A percentile compares a stretch with the other conserved stretches of the same genome.
phyloP scores from a whole-genome alignment of 306 rosid genomes.

The Aeschynomene evenia region DNA sequence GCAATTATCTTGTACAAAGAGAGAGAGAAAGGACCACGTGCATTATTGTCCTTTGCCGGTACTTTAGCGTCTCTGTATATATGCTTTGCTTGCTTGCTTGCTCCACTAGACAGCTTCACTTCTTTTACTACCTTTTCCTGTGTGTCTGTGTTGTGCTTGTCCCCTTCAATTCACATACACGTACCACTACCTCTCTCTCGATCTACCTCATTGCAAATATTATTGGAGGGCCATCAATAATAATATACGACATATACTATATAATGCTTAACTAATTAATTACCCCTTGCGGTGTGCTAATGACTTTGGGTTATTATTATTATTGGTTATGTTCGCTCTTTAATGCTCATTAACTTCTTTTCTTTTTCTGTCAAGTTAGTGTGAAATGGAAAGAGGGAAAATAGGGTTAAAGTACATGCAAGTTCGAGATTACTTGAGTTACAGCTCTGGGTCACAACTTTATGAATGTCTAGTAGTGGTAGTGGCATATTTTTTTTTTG shows the following conservation, averaged over 20 bases:
- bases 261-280: too few species aligned
- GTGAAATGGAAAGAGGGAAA: neutral
- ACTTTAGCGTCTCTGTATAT: neutral
- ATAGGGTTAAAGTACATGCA: neutral
- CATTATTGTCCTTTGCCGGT: conserved; percentile 25
- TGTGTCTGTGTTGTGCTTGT: conserved; percentile 21
- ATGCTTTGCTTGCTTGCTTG: conserved; percentile 10
- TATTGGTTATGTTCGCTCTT: neutral
- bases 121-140: conserved; percentile 24
- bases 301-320: neutral
- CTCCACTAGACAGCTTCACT: neutral
- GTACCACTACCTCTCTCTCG: too few species aligned
- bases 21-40: conserved; percentile 32
- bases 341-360: neutral
- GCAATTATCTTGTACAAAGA: conserved; percentile 1
- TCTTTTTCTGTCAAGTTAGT: neutral
- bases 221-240: neutral
- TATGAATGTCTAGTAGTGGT: neutral
- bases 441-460: neutral
- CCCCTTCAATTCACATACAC: conserved; percentile 12
- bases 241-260: too few species aligned
- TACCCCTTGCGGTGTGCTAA: neutral
- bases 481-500: too few species aligned
- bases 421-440: neutral
- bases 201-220: neutral